Conservation (phyloP, 2,329 filamentous ascomycete species). For the Fusarium sp. region DNA sequence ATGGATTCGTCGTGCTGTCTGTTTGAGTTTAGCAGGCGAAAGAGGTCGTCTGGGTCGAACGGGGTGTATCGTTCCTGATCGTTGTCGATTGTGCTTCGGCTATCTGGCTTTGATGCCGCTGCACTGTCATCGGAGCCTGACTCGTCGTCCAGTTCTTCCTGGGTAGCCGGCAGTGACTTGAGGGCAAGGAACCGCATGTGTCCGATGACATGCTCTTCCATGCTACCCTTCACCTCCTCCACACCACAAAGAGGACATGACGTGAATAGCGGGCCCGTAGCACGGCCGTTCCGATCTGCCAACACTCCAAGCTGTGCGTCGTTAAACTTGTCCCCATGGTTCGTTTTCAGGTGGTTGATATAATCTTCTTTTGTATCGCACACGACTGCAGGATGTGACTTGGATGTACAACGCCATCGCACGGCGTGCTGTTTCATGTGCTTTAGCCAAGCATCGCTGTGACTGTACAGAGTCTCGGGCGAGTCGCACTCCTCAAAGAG, state of each 20-base stretch:
- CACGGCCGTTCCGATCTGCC: constrained; percentile 5
- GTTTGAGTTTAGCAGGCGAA: neutral
- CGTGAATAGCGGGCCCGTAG: neutral
- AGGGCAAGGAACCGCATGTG: constrained; percentile 20
- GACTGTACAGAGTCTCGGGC: constrained; percentile 11
- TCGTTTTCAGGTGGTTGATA: constrained; percentile 13
- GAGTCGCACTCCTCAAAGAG: constrained; percentile 30
- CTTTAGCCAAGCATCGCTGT: constrained; percentile 14
- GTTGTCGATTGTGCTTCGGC: neutral
- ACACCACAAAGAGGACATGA: constrained; percentile 5
- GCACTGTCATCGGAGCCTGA: neutral
- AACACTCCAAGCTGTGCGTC: constrained; percentile 10
- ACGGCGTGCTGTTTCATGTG: constrained; percentile 19
- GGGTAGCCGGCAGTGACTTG: constrained; percentile 13
- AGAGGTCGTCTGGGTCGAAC: neutral
- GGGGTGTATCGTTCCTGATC: neutral
- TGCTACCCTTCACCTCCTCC: neutral
- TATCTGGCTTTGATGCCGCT: neutral
- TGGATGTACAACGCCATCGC: constrained; percentile 11
- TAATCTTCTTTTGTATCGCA: constrained; percentile 2
- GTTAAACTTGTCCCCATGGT: neutral
- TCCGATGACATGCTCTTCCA: constrained; percentile 15
- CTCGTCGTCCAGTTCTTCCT: neutral
- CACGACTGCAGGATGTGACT: neutral
- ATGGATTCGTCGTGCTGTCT: neutral